Conservation (phyloP, 352 stramenopile species). For the Phytophthora litchii region DNA sequence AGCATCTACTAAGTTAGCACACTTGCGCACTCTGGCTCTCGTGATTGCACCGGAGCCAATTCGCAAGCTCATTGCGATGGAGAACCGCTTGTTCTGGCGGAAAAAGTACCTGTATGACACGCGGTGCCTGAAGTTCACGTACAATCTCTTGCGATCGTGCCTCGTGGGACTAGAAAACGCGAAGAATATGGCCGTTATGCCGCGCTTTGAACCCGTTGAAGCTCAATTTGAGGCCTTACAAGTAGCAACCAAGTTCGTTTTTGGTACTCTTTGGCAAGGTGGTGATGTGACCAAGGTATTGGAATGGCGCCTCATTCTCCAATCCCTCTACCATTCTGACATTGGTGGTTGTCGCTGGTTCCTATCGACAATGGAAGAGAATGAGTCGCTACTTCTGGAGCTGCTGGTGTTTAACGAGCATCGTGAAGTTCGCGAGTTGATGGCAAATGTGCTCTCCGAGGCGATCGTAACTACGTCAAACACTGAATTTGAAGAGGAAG, state of each 20-base stretch:
- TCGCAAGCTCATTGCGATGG: constrained; percentile 73
- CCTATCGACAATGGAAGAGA: constrained; percentile 57
- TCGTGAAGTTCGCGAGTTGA: constrained; percentile 70
- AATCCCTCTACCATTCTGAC: constrained; percentile 77
- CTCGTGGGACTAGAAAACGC: constrained; percentile 48
- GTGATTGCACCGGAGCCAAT: constrained; percentile 79
- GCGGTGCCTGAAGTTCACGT: constrained; percentile 81
- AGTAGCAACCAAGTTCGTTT: constrained; percentile 86
- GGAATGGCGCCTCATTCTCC: constrained; percentile 74
- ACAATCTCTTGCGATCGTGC: constrained; percentile 70
- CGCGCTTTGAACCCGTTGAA: constrained; percentile 66
- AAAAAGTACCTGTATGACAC: constrained; percentile 86
- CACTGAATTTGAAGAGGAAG: constrained; percentile 50
- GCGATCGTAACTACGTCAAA: constrained; percentile 71
- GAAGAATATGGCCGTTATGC: constrained; percentile 48
- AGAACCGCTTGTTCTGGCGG: constrained; percentile 87
- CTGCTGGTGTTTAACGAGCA: constrained; percentile 76
- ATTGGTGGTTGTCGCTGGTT: constrained; percentile 76
- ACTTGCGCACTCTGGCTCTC: constrained; percentile 49
- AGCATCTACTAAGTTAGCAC: constrained; percentile 39
- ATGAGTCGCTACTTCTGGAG: constrained; percentile 75
- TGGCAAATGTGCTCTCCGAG: constrained; percentile 68
- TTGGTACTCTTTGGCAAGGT: constrained; percentile 87
- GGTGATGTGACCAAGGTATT: constrained; percentile 73
- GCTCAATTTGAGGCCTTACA: constrained; percentile 76